A percentile compares a stretch with the other conserved stretches of the same genome.
Evolutionary conservation across 1,284 basidiomycete species (phyloP).

Genomic region (Quambalaria eucalypti): DNA sequence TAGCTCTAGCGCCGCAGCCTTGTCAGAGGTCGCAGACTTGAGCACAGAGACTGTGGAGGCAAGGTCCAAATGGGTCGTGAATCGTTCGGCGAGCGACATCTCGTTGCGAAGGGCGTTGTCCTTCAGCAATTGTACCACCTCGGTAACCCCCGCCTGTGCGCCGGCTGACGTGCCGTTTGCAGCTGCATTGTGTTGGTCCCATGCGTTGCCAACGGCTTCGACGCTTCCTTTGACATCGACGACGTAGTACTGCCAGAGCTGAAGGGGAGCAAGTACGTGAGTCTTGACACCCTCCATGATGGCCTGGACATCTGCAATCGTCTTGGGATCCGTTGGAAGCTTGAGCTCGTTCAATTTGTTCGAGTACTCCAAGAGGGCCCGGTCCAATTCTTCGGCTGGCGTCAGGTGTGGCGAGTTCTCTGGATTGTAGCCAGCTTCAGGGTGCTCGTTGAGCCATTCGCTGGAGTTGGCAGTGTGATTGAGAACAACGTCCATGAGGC

Average conservation of each 20-base stretch:
- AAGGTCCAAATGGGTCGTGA: slow-evolving; percentile 24
- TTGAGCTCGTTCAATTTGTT: slow-evolving; percentile 12
- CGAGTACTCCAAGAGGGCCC: slow-evolving; percentile 26
- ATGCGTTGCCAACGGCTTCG: slow-evolving; percentile 14
- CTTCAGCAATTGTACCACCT: too few species aligned
- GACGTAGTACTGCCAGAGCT: slow-evolving; percentile 41
- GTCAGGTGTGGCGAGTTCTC: slow-evolving; percentile 38
- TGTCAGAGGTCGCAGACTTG: slow-evolving; percentile 5
- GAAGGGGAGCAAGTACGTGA: slow-evolving; percentile 22
- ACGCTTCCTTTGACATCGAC: slow-evolving; percentile 23
- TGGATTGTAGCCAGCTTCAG: slow-evolving; percentile 34
- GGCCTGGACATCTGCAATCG: slow-evolving; percentile 18
- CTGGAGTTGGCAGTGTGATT: slow-evolving; percentile 38
- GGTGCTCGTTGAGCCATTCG: slow-evolving; percentile 39
- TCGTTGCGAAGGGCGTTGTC: slow-evolving; percentile 23
- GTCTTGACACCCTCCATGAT: slow-evolving; percentile 29
- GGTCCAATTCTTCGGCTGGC: slow-evolving; percentile 37
- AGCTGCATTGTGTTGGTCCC: not conserved
- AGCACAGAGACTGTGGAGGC: slow-evolving; percentile 16
- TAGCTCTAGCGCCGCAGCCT: slow-evolving; percentile 12
- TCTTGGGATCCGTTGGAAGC: slow-evolving; percentile 23
- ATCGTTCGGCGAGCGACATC: slow-evolving; percentile 23
- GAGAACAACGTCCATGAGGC: slow-evolving; percentile 39
- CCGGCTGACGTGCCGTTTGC: not conserved
- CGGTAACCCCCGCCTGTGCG: not conserved